Percentiles rank a stretch among this genome's conserved stretches.
Conservation (phyloP, 192 early-diverging fungal genomes). For the Backusella tarrabulga region DNA sequence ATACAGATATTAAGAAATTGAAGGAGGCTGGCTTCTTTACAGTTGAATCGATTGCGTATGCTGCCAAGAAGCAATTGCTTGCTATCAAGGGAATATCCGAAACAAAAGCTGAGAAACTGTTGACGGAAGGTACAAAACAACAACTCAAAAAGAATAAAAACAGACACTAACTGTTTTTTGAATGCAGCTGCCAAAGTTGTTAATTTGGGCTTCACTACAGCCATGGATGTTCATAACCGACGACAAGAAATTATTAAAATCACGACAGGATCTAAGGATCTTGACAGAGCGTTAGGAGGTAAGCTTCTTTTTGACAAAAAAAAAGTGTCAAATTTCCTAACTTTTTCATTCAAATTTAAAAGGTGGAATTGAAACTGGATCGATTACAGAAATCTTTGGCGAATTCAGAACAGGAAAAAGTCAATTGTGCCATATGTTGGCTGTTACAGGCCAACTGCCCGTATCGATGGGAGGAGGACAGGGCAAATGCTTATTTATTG, state of each 20-base stretch:
- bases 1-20: constrained; percentile 81
- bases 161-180: not conserved
- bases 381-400: constrained; percentile 97
- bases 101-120: constrained; percentile 92
- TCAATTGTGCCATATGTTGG: constrained; percentile 93
- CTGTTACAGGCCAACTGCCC: constrained; percentile 95
- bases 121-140: constrained; percentile 67
- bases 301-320: not conserved
- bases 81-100: constrained; percentile 95
- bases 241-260: constrained; percentile 80
- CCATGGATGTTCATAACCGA: constrained; percentile 84
- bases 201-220: constrained; percentile 95
- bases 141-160: not conserved
- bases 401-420: constrained; percentile 98
- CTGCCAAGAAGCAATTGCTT: constrained; percentile 84
- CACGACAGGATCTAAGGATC: constrained; percentile 86
- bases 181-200: constrained; percentile 80
- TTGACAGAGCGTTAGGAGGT: constrained; percentile 91
- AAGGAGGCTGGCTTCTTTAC: constrained; percentile 85
- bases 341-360: not conserved
- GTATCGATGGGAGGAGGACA: constrained; percentile 86
- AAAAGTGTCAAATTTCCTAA: not conserved
- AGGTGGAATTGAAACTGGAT: constrained; percentile 93
- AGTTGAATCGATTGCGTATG: constrained; percentile 91
- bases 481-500: constrained; percentile 95